These are phyloP conservation scores for Exophiala bonariae DNA, from an alignment of 2,329 filamentous ascomycete species.

Conservation along the genomic window DNA sequence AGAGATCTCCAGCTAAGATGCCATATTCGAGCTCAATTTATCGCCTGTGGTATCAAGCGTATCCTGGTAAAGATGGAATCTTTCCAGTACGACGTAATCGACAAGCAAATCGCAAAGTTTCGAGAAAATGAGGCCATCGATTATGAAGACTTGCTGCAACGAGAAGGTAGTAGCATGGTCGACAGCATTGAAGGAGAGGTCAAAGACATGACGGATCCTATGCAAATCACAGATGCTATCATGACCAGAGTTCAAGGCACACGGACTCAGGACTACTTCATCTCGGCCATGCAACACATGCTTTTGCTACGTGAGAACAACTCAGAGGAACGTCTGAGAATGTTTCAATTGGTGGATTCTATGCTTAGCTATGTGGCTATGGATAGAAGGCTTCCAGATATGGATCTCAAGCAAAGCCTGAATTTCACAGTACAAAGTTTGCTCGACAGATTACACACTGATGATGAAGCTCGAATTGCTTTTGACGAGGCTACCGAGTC, in stretches of 20 bases:
- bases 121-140: conserved; percentile 94
- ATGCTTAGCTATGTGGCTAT: conserved; percentile 99
- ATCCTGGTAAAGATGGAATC: conserved; percentile 95
- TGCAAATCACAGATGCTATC: conserved; percentile 93
- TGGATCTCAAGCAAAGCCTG: conserved; percentile 96
- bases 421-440: conserved; percentile 97
- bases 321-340: conserved; percentile 84
- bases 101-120: conserved; percentile 96
- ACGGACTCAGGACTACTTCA: conserved; percentile 89
- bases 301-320: conserved; percentile 89
- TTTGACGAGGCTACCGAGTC: conserved; percentile 89
- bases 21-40: conserved; percentile 94
- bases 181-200: conserved; percentile 82
- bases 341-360: conserved; percentile 98
- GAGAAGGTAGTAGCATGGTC: conserved; percentile 85
- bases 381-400: conserved; percentile 91
- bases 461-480: conserved; percentile 89
- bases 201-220: conserved; percentile 88
- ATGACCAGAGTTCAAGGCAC: conserved; percentile 79
- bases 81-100: conserved; percentile 97
- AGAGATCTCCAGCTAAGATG: conserved; percentile 86
- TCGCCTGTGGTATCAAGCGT: conserved; percentile 90
- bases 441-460: conserved; percentile 92
- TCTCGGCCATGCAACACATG: conserved; percentile 92
- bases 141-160: conserved; percentile 94